Evolutionary conservation across 2,329 filamentous ascomycete species (phyloP).

Genomic region (Pyricularia grisea): DNA sequence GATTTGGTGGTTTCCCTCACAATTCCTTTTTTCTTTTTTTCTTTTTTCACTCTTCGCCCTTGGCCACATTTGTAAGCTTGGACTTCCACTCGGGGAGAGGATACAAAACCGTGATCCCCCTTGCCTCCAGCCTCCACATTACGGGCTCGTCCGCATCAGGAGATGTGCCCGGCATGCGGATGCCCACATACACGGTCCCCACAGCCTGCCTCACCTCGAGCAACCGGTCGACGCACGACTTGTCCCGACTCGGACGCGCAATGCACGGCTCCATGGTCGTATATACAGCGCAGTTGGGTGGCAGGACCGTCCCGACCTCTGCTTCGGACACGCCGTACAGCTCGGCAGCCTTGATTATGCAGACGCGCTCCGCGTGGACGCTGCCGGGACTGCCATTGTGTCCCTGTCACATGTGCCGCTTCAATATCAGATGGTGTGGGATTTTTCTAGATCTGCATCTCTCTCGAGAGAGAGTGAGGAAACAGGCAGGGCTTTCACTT

Average conservation of each 20-base stretch:
- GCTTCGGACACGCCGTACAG: slow-evolving; percentile 23
- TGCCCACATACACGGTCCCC: slow-evolving; percentile 10
- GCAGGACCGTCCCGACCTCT: slow-evolving; percentile 24
- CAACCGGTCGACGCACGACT: slow-evolving; percentile 10
- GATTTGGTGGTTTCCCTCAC: neutral
- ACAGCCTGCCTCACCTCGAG: slow-evolving; percentile 7
- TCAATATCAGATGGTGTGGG: no score
- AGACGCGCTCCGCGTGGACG: slow-evolving; percentile 33
- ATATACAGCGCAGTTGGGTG: slow-evolving; percentile 28
- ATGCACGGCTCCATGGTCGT: slow-evolving; percentile 37
- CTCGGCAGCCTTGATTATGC: slow-evolving; percentile 33
- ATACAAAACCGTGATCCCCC: neutral
- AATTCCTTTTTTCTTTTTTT: neutral
- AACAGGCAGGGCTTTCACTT: neutral
- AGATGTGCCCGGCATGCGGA: slow-evolving; percentile 7
- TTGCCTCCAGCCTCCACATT: neutral
- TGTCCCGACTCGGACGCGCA: slow-evolving; percentile 27
- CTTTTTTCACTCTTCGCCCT: neutral
- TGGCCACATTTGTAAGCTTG: neutral
- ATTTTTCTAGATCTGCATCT: neutral
- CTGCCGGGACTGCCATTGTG: slow-evolving; percentile 25
- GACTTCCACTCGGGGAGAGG: neutral
- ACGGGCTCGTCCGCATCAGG: slow-evolving; percentile 1
- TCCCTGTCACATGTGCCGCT: slow-evolving; percentile 10
- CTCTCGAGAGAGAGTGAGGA: neutral